Base-by-base conservation (phyloP, 768 basidiomycete genomes). In the Pleurotus eryngii region DNA sequence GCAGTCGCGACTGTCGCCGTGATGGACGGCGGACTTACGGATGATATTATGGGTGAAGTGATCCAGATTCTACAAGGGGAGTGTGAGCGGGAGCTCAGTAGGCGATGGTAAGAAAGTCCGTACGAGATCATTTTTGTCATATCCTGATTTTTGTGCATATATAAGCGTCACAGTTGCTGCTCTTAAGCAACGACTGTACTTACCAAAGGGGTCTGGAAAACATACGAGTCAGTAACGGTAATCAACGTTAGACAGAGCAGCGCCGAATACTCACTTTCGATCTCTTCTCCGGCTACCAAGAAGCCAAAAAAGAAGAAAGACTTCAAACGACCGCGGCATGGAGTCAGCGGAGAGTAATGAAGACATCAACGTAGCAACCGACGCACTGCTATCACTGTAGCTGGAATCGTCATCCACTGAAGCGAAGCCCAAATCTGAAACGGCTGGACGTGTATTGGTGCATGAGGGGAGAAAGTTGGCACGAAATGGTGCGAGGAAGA, bases 241-340 rank as follows among this genome's bases (percentile, higher is more conserved):
- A 7, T n/a, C n/a, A 20, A n/a, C 14, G 20, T n/a, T n/a, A 11
- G 42, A 20, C 9, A 45, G 6, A 20, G 20, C 11, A 20, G n/a
- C 8, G 20, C 42, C 4, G 9, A 5, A n/a, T 45, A 73, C 83
- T 63, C 59, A 87, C 86, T 86, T 69, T 88, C 86, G 56, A 89
- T 88, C 69, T 88, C 87, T 68, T 88, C 86, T 42, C 86, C 86
- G 24, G 86, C 85, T 46, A 84, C 85, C 58, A 89, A 67, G 72
- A 88, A 89, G 7, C 87, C 87, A 65, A 87, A 87, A 74, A 86
- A 89, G 56, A 86, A 76, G 67, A 89, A 88, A 62, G 77, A 77
- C 81, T 86, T 62, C 14, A 63, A 14, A 24, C 30, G 11, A 9
- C 24, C 30, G 11, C 9, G 9, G 14, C 42, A 3, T 3, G 14